Evolutionary conservation across 2,329 filamentous ascomycete genomes (phyloP).

Genomic region (Aquanectria penicillioides): DNA sequence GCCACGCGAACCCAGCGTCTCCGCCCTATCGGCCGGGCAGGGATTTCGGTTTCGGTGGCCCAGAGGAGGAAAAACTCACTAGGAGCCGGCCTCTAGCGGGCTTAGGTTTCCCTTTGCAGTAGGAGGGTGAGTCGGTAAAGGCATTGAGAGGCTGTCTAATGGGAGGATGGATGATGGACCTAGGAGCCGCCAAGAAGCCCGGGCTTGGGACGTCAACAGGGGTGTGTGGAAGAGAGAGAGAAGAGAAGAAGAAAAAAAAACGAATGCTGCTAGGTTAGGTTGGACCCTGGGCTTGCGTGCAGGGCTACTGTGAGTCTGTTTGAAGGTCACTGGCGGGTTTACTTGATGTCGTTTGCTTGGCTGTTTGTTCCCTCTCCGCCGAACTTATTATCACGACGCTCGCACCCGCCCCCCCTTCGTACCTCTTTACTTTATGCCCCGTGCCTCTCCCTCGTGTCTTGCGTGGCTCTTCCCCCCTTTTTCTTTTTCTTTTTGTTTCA

Average conservation of each 20-base stretch:
- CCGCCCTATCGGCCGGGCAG: constrained; percentile 12
- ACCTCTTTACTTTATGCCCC: constrained; percentile 18
- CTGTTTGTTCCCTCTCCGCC: constrained; percentile 2
- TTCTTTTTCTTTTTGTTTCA: constrained; percentile 23
- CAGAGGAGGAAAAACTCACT: background rate
- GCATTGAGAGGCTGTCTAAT: constrained; percentile 10
- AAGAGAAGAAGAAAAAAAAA: background rate
- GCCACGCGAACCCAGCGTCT: constrained; percentile 20
- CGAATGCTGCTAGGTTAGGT: constrained; percentile 1
- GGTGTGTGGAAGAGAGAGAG: constrained; percentile 5
- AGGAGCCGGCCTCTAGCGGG: constrained; percentile 4
- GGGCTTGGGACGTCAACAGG: background rate
- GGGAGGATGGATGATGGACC: background rate
- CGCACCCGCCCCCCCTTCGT: constrained; percentile 26
- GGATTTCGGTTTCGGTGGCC: background rate
- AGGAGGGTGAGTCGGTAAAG: constrained; percentile 3
- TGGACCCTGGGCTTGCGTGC: background rate
- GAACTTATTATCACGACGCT: constrained; percentile 39
- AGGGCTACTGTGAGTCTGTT: background rate
- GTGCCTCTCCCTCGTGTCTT: constrained; percentile 15
- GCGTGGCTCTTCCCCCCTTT: constrained; percentile 24
- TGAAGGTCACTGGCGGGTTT: too few relatives aligned
- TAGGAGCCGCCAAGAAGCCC: constrained; percentile 10
- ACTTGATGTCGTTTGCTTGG: background rate
- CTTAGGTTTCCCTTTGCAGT: constrained; percentile 12